A percentile compares a stretch with the other conserved stretches of the same genome.
These are phyloP conservation scores for Eurotiales sp. DNA, from an alignment of 2,329 filamentous ascomycete genomes.

Conservation along the genomic window DNA sequence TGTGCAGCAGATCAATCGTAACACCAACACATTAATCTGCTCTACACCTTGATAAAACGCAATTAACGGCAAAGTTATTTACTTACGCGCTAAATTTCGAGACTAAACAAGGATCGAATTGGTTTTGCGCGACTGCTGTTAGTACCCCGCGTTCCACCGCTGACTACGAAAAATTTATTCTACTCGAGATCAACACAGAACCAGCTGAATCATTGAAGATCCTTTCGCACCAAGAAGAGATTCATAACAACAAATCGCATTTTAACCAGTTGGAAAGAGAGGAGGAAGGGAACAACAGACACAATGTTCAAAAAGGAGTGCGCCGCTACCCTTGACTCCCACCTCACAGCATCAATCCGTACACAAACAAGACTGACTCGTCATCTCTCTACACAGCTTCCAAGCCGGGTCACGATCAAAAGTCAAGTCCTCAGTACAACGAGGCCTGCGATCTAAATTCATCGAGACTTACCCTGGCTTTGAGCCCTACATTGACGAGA, in stretches of 20 bases:
- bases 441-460: slow-evolving; percentile 76
- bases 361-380: no score
- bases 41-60: background rate
- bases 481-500: slow-evolving; percentile 82
- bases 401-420: slow-evolving; percentile 80
- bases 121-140: slow-evolving; percentile 6
- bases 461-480: slow-evolving; percentile 82
- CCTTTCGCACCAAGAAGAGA: background rate
- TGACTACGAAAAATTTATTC: background rate
- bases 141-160: background rate
- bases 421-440: slow-evolving; percentile 94
- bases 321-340: slow-evolving; percentile 26
- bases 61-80: background rate
- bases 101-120: background rate
- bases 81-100: no score
- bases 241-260: background rate
- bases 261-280: background rate
- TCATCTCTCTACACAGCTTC: slow-evolving; percentile 53
- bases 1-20: slow-evolving; percentile 20
- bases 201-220: background rate
- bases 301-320: slow-evolving; percentile 95
- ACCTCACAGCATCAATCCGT: background rate
- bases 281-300: background rate
- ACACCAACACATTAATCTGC: background rate
- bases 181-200: background rate